Evolutionary conservation across 768 basidiomycete species (phyloP), one percentile per base, ranked within the genome.

Genomic region (Pisolithus tinctorius): DNA sequence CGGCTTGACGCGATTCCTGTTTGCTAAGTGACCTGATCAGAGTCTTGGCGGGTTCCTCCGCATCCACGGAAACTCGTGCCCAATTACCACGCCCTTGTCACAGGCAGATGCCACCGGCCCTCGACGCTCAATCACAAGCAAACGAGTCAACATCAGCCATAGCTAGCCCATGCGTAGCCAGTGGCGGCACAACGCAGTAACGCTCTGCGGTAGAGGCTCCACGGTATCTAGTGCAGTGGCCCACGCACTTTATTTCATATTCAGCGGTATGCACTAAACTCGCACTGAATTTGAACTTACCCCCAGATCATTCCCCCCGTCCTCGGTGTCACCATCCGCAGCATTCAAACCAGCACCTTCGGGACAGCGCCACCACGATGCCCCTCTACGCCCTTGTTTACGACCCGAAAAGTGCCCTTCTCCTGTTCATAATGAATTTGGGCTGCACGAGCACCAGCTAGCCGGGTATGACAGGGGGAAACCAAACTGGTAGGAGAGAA

Each of bases 401-500:
- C 91, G 26, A 99, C 90, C 91, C 43, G 3, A 2, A 47, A 52
- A 99, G 95, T 6, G 17, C 80, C 77, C 55, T 85, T 83, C 56
- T 97, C 95, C 55, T 91, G 88, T 51, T 97, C 93, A 67, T 93
- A 98, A 49, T 82, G 78, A 50, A 87, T 72, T 49, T 82, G 79
- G 45, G 82, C 81, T 5, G 80, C 78, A 64, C 80, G 88, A 4
- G 88, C 93, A 4, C 88, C 86, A 1, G 81, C 77, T 14, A 98
- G 68, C 30, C 94, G 76, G 1, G 92, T 8, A 91, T 75, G 17
- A 91, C 77, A 0, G 96, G 96, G 96, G 94, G 1, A 95, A 98
- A 0, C 95, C 94, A 60, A 95, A 98, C 66, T 99, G 96, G 65
- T 99, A 99, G 13, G 96, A 92, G 45, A 99, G 78, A 43, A 98